Base-by-base conservation (phyloP, 331 rosid genomes). In the Pyrus hybrid region DNA sequence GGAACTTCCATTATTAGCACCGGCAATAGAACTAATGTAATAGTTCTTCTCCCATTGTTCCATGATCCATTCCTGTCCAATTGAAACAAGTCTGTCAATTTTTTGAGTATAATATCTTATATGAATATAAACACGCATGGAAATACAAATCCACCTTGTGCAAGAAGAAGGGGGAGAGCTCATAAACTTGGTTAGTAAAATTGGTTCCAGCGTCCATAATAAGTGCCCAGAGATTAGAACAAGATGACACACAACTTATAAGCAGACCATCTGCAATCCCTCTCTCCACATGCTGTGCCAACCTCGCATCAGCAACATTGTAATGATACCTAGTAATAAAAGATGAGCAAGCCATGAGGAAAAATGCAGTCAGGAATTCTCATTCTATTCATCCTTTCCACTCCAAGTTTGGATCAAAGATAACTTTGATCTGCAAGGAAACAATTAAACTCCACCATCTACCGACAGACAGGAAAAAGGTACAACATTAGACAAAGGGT, bases 191-290 rank as follows among this genome's bases (percentile, higher is more conserved):
- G 80, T 11, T 75, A 1, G 95, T 73, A 77, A 89, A 93, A 81
- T 90, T 91, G 69, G 98, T 93, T 81, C 97, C 98, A 54, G 98
- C 98, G 77, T 93, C 98, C 98, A 93, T 93, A 68, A 93, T 93
- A 68, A 93, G 92, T 45, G 98, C 98, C 98, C 98, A 93, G 21
- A 93, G 93, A 88, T 88, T 89, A 75, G 97, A 85, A 76, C 98
- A 93, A 32, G 97, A 93, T 35, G 97, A 77, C 73, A 93, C 98
- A 51, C 97, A 93, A 74, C 96, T 93, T 63, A 93, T 93, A 67
- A 89, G 96, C 76, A 93, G 89, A 47, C 96, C 97, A 81, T 93
- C 98, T 60, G 95, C 92, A 87, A 91, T 79, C 63, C 98, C 98
- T 84, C 91, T 93, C 70, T 93, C 98, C 60, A 93, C 90, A 78